Base-by-base conservation (phyloP, 257 asterid genomes). In the Gardenia jasminoides region DNA sequence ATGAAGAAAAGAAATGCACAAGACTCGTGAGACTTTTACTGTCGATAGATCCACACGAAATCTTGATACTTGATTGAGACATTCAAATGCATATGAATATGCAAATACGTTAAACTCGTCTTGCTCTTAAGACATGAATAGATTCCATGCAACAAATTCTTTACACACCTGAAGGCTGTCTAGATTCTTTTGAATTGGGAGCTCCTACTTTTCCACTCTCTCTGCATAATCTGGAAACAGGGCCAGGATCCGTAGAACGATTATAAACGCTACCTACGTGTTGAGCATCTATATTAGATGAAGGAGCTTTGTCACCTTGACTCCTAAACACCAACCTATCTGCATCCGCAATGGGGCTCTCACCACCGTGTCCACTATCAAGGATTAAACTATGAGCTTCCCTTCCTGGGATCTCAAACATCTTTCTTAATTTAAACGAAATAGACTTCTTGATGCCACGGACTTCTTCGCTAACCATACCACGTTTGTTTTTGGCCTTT, bases 341-440 rank as follows among this genome's bases (percentile, higher is more conserved):
- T 11, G 80, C 88, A 31, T 88, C 87, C 50, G 28, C 26, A 13
- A n/a, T 13, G 9, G n/a, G 13, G 66, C 78, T 61, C 11, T 85
- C 92, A 70, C 66, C 76, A 9, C 74, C 88, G 30, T 50, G 67
- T 30, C 83, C 92, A 67, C 69, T 72, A 8, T 88, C 94, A 30
- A 70, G 70, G 56, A 86, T 74, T 7, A 78, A 28, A 82, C 83
- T 84, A 36, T 81, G 80, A 4, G 83, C 69, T 50, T 85, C 86
- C 73, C 85, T 79, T 61, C 85, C 84, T 7, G 87, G 83, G 76
- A 79, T 76, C 36, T 84, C 90, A 66, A 88, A 86, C 90, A 91
- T 88, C 76, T 81, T 89, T 15, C 81, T 85, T 26, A 86, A 83
- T 54, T 87, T 82, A 72, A 87, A 90, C n/a, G 92, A 90, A 72